A percentile compares a stretch with the other conserved stretches of the same genome.
phyloP scores from a whole-genome alignment of 2,329 filamentous ascomycete species.

The Trichoderma sp. region DNA sequence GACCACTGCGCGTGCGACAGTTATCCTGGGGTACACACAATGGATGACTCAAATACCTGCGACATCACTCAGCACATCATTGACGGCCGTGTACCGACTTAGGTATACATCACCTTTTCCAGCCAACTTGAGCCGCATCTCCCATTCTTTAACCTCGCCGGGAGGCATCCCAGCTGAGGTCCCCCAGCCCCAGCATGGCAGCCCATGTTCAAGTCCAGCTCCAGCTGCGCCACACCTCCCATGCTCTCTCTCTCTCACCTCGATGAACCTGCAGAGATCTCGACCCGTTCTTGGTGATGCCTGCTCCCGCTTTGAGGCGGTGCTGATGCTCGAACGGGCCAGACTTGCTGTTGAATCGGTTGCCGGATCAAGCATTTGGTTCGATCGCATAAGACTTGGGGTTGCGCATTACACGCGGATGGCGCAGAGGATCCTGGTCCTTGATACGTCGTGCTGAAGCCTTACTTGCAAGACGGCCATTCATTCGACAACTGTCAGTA shows the following conservation, averaged over 20 bases:
- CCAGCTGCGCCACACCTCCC: neutral
- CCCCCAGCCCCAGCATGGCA: neutral
- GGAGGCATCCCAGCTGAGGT: conserved; percentile 4
- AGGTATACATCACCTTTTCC: too few relatives aligned
- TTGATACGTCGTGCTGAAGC: neutral
- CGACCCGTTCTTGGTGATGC: neutral
- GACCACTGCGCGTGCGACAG: conserved; percentile 21
- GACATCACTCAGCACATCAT: too few relatives aligned
- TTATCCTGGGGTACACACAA: too few relatives aligned
- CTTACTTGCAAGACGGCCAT: neutral
- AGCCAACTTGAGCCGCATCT: conserved; percentile 16
- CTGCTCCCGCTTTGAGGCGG: conserved; percentile 15
- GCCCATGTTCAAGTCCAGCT: neutral
- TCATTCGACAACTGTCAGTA: neutral
- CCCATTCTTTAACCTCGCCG: too few relatives aligned
- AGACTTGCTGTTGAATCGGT: neutral
- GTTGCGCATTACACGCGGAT: neutral
- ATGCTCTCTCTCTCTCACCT: neutral
- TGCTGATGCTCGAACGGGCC: conserved; percentile 3
- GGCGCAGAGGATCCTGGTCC: neutral
- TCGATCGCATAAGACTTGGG: neutral
- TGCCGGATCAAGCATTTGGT: neutral
- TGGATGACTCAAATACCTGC: too few relatives aligned
- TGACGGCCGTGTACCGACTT: too few relatives aligned
- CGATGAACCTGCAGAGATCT: neutral